Evolutionary conservation across 352 stramenopile genomes (phyloP), one percentile per base, ranked within the genome.

Genomic region (Globisporangium paroecandrum): DNA sequence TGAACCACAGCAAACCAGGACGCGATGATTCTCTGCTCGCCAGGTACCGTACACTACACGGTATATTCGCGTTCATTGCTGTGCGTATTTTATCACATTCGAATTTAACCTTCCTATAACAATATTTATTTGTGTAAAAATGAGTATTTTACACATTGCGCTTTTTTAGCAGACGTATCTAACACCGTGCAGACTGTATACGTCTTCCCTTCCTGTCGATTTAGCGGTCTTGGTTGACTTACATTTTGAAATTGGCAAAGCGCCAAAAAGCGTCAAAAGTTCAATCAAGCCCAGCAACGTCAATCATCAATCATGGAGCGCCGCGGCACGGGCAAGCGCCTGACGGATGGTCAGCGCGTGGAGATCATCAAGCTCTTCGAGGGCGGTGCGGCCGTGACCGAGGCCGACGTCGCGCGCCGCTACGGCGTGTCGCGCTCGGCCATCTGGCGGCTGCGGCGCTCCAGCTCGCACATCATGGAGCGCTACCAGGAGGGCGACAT

Each of bases 321-420:
- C 18, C 73, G 76, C 32, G 76, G 76, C 13, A 74, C 78, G 61
- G 75, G 77, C 55, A 82, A 82, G 68, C 77, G 77, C 22, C 65
- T 84, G 49, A 84, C 75, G 25, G 75, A 84, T 57, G 74, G 74
- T 13, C 77, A 84, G 69, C 77, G 75, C 62, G 71, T 84, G 66
- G 77, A 84, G 73, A 84, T 82, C 73, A 76, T 84, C 69, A 78
- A 84, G 69, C 61, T 82, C 32, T 77, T 81, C 58, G 70, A 82
- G 38, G 80, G 74, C 55, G 76, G 75, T 34, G 69, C 73, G 58
- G 64, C 56, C 36, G 66, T 84, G 47, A 79, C 70, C 4, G 74
- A 82, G 68, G 73, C 73, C 7, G 73, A 84, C 51, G 65, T 84
- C 55, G 77, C 77, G 34, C 70, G 76, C 27, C 72, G 74, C 66